These are phyloP conservation scores for Leishmania amazonensis DNA, from an alignment of 208 protist species.

Conservation along the genomic window DNA sequence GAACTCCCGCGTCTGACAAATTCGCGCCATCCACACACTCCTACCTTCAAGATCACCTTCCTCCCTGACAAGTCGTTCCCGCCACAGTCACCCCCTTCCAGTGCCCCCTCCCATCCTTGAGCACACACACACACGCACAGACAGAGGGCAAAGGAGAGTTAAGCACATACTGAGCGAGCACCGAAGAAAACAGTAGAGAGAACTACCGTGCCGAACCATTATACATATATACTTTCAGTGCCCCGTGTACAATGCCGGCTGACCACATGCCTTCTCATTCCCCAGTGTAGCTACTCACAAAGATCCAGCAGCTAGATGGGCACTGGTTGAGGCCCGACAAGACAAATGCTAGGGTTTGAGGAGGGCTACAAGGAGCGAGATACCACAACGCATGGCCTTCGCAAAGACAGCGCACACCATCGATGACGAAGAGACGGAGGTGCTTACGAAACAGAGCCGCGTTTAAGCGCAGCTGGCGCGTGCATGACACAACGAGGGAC, in stretches of 20 bases:
- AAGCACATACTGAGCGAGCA: not conserved
- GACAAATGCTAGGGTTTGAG: not conserved
- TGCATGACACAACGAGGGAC: not conserved
- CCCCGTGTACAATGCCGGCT: too few relatives aligned
- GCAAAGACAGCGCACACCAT: not conserved
- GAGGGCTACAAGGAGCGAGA: constrained; percentile 4
- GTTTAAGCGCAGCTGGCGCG: not conserved
- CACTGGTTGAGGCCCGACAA: not conserved
- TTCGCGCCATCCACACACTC: not conserved
- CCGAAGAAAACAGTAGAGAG: not conserved
- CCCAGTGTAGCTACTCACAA: not conserved
- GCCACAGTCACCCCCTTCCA: not conserved
- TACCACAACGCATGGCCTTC: not conserved
- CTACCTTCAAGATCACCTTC: not conserved
- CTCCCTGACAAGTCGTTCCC: not conserved
- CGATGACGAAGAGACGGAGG: not conserved
- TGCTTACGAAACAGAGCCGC: not conserved
- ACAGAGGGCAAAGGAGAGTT: not conserved
- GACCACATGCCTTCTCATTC: too few relatives aligned
- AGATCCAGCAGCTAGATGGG: not conserved
- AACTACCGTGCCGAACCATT: not conserved
- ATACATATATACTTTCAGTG: not conserved
- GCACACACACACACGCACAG: not conserved
- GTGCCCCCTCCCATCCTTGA: too few relatives aligned
- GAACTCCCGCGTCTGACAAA: not conserved